These are phyloP conservation scores for Emericellopsis atlantica DNA, from an alignment of 2,329 filamentous ascomycete species.

Conservation along the genomic window DNA sequence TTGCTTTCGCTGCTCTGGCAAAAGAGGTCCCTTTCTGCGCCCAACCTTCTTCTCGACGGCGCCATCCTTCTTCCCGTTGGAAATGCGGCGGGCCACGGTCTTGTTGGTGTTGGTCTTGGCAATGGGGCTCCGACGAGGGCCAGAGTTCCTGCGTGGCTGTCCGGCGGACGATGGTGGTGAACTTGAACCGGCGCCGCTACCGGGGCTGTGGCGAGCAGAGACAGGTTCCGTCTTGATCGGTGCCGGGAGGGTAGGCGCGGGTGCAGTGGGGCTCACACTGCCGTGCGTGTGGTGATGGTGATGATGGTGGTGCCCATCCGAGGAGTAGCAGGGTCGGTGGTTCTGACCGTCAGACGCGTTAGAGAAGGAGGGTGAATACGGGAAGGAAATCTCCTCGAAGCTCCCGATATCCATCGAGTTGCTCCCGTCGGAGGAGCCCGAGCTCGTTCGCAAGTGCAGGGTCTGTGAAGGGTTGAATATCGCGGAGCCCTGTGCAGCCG, in stretches of 20 bases:
- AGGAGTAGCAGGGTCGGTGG: conserved; percentile 50
- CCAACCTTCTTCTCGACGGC: conserved; percentile 83
- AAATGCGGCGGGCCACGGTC: conserved; percentile 69
- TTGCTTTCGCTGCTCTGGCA: conserved; percentile 90
- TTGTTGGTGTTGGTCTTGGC: conserved; percentile 62
- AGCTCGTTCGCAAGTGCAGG: conserved; percentile 75
- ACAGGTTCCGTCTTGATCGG: conserved; percentile 28
- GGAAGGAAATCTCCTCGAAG: conserved; percentile 64
- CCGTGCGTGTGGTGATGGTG: conserved; percentile 22
- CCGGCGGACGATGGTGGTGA: conserved; percentile 47
- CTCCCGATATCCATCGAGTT: conserved; percentile 58
- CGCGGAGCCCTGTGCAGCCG: conserved; percentile 42
- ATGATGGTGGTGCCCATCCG: conserved; percentile 36
- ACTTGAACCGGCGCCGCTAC: conserved; percentile 45
- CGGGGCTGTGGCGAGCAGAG: conserved; percentile 45
- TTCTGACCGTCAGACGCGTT: conserved; percentile 66
- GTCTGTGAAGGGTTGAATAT: conserved; percentile 92
- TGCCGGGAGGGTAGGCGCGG: conserved; percentile 58
- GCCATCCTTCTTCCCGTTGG: conserved; percentile 65
- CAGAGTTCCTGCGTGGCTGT: conserved; percentile 51
- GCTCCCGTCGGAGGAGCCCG: conserved; percentile 68
- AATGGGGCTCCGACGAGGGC: conserved; percentile 63
- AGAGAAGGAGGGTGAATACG: conserved; percentile 70
- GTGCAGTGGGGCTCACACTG: conserved; percentile 44
- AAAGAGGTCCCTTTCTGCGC: conserved; percentile 74